These are phyloP conservation scores for Rutstroemia sp. DNA, from an alignment of 2,329 filamentous ascomycete species.

Conservation along the genomic window DNA sequence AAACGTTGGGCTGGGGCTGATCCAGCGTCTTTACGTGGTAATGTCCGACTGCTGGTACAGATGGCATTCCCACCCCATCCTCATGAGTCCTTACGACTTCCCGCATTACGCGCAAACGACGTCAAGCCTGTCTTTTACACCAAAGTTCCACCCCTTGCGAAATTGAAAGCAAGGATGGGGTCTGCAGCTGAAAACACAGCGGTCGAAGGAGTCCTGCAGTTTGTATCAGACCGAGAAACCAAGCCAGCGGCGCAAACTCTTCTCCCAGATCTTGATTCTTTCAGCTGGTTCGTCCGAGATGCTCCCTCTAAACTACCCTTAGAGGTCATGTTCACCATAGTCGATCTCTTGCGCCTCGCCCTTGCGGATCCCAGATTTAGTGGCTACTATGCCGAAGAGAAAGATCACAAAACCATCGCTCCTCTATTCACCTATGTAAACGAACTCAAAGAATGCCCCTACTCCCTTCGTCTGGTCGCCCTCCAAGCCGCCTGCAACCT, in stretches of 20 bases:
- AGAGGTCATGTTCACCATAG: constrained; percentile 66
- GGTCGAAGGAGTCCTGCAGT: constrained; percentile 59
- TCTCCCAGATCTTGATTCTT: constrained; percentile 60
- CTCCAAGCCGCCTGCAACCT: constrained; percentile 80
- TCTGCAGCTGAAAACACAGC: constrained; percentile 47
- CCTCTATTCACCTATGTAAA: constrained; percentile 55
- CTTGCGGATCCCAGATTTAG: constrained; percentile 73
- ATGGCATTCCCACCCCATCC: constrained; percentile 71
- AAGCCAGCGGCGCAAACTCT: constrained; percentile 56
- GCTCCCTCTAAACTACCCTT: constrained; percentile 48
- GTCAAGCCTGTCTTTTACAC: constrained; percentile 59
- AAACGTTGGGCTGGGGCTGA: constrained; percentile 79
- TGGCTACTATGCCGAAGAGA: constrained; percentile 75
- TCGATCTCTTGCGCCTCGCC: constrained; percentile 78
- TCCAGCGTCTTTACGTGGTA: constrained; percentile 57
- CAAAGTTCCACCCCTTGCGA: constrained; percentile 76
- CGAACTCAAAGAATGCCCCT: constrained; percentile 54
- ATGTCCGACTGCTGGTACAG: constrained; percentile 65
- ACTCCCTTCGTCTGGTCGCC: constrained; percentile 75
- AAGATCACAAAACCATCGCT: constrained; percentile 53
- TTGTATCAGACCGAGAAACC: constrained; percentile 56
- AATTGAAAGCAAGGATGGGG: constrained; percentile 74
- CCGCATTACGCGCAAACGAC: constrained; percentile 57
- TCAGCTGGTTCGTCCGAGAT: constrained; percentile 54
- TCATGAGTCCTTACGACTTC: constrained; percentile 64